Base-by-base conservation (phyloP, 2,329 filamentous ascomycete species). In the Trichoderma brevicompactum region DNA sequence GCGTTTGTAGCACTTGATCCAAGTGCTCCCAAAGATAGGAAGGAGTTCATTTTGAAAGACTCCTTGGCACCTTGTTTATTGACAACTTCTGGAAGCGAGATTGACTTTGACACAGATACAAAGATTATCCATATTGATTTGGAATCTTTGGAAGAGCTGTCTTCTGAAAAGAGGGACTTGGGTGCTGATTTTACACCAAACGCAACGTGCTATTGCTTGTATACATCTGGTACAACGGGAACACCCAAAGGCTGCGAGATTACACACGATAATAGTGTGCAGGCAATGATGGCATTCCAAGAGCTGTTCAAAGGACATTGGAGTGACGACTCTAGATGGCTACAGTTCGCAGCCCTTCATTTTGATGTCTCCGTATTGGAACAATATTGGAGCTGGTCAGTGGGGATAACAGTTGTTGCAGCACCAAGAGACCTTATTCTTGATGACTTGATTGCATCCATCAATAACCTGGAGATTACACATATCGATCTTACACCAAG, bases 381-480 rank as follows among this genome's bases (percentile, higher is more conserved):
- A 73, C 94, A 97, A 72, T 97, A 94, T 75, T 97, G 92, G 92
- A 95, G 89, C 65, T 97, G 94, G 94, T 92, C 90, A 34, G 91
- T 95, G 0, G 93, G 93, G 1, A 93, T 97, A 32, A 89, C 90
- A 4, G 85, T 97, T 0, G 90, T 94, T 2, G 89, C 91, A 2
- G 93, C 92, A 7, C 91, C 92, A 0, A 86, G 92, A 69, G 93
- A 97, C 73, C 74, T 97, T 1, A 89, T 97, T 1, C 88, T 97
- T 40, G 92, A 95, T 70, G 92, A 97, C 71, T 81, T 97, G 15
- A 83, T 90, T 1, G 85, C 84, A 1, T 87, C 89, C 0, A 94
- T 97, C 65, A 85, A 85, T 17, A 82, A 81, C 23, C 82, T 96
- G 4, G 78, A 81, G 8, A 94, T 97, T 68, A 97, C 94, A 0